Evolutionary conservation across 805 yeast genomes (phyloP), one percentile per base, ranked within the genome.

Genomic region (Hanseniaspora guilliermondii): DNA sequence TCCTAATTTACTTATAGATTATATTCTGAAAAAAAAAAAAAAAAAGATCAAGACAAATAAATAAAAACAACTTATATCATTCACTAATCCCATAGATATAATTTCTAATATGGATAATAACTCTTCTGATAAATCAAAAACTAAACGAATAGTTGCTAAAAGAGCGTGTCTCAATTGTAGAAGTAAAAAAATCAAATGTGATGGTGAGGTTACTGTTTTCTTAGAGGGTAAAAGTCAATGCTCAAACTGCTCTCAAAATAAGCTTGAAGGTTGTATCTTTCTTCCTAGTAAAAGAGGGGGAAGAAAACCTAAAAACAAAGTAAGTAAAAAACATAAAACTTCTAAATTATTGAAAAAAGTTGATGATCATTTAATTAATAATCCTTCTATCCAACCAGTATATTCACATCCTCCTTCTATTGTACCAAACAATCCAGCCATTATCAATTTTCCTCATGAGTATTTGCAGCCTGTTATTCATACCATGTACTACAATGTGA

Each of bases 151-250:
- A 42, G 85, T 80, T 2, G 82, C 84, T 0, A 70, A 76, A 56
- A 68, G 81, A 47, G 85, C 85, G 0, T 80, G 85, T 62, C 67
- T 81, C 6, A 72, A 79, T 4, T 80, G 86, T 57, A 75, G 86
- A 40, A 83, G 78, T 59, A 79, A 77, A 67, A 80, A 81, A 60
- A 72, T 80, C 58, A 80, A 79, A 59, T 80, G 86, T 64, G 84
- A 80, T 59, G 85, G 85, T 14, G 84, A 79, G 59, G 61, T 70
- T 14, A 60, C 64, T 4, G 60, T 61, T 0, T 59, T 55, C 6
- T 62, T 56, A 14, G 65, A 62, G 32, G 45, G 46, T 7, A 57
- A 60, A 12, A 60, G 64, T 8, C 58, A 57, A 7, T 79, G 85
- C 59, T 64, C 81, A 38, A 78, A 78, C 60, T 78, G 83, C 59